Percentiles rank a stretch among this genome's conserved stretches.
phyloP scores from a whole-genome alignment of 495 filamentous ascomycete species.

The Hyaloscypha variabilis region DNA sequence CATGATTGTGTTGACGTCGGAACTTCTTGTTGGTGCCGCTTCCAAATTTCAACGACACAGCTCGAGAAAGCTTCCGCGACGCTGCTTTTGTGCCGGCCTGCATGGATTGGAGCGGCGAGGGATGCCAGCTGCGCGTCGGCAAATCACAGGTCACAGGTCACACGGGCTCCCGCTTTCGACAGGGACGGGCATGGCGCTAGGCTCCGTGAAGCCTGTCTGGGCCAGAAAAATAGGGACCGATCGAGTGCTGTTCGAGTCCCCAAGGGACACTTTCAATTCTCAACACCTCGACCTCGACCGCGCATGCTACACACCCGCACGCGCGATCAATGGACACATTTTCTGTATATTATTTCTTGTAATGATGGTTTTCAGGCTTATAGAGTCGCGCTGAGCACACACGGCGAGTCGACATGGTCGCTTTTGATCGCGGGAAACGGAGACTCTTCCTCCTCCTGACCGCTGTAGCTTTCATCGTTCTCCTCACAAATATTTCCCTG shows the following conservation, averaged over 20 bases:
- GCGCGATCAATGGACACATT: not conserved
- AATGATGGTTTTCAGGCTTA: not conserved
- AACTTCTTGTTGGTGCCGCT: not conserved
- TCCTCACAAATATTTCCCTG: constrained; percentile 23
- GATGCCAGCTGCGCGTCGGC: not conserved
- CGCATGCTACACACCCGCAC: not conserved
- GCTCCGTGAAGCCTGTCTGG: not conserved
- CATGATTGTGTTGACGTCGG: constrained; percentile 27
- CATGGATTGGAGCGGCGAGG: not conserved
- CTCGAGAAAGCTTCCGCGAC: not conserved
- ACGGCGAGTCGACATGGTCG: constrained; percentile 10
- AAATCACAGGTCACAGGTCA: too few relatives aligned
- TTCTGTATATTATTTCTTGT: not conserved
- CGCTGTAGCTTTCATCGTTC: constrained; percentile 18
- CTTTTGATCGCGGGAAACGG: constrained; percentile 24
- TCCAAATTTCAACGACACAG: not conserved
- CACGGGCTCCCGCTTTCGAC: too few relatives aligned
- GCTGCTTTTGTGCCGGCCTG: not conserved
- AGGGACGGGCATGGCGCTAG: not conserved
- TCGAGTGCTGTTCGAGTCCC: not conserved
- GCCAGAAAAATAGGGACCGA: not conserved
- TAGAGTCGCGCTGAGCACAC: not conserved
- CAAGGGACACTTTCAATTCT: not conserved
- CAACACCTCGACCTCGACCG: not conserved
- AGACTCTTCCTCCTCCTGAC: constrained; percentile 24